A percentile compares a stretch with the other conserved stretches of the same genome.
Conservation (phyloP, 208 protist species). For the Phytomonas francai region DNA sequence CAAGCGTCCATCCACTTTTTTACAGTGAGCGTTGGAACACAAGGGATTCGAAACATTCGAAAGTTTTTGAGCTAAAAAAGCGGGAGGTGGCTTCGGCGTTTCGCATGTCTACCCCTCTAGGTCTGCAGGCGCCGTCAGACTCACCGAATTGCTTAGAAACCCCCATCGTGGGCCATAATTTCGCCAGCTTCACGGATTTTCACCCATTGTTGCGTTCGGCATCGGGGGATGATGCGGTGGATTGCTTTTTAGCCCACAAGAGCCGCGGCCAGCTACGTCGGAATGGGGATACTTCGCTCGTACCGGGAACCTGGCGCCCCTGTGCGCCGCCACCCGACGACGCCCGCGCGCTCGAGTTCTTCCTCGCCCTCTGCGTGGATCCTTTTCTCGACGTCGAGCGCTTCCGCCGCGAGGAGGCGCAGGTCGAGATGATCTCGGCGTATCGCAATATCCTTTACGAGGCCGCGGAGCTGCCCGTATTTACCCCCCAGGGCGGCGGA, state of each 20-base stretch:
- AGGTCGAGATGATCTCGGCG: constrained; percentile 83
- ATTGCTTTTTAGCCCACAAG: too few relatives aligned
- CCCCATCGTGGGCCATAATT: neutral
- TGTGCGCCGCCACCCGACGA: constrained; percentile 1
- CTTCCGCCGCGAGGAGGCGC: constrained; percentile 74
- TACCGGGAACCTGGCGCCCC: constrained; percentile 21
- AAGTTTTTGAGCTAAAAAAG: constrained; percentile 10
- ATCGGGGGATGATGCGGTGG: neutral
- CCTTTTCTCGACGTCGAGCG: constrained; percentile 58
- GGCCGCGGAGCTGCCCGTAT: constrained; percentile 36
- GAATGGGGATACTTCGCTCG: constrained; percentile 55
- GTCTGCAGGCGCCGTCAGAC: neutral
- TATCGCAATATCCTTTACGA: constrained; percentile 87
- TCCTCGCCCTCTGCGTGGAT: constrained; percentile 46
- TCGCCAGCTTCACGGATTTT: neutral
- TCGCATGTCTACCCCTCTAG: constrained; percentile 6
- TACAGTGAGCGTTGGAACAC: constrained; percentile 32
- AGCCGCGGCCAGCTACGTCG: constrained; percentile 12
- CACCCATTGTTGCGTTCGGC: neutral
- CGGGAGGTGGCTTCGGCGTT: constrained; percentile 3
- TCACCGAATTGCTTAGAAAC: neutral
- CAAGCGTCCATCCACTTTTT: constrained; percentile 44
- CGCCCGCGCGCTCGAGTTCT: constrained; percentile 15
- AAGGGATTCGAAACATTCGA: too few relatives aligned
- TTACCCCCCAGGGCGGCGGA: neutral